phyloP scores from a whole-genome alignment of 345 rosid species.

The Crucihimalaya himalaica region DNA sequence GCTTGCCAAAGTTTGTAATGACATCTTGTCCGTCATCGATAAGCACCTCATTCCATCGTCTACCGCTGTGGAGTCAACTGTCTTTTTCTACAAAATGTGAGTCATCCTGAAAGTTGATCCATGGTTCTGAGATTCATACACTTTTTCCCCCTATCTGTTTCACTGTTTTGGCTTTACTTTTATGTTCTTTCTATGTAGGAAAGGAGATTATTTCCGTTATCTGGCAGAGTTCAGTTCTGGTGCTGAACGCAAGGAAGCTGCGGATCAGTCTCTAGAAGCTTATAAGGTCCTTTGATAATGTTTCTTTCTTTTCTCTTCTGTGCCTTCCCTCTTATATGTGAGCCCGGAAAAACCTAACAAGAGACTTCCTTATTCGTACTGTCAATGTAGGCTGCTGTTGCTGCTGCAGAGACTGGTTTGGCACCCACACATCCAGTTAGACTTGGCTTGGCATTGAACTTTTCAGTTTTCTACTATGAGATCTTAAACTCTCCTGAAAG shows the following conservation, averaged over 20 bases:
- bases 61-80: constrained; percentile 48
- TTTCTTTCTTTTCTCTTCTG: neutral
- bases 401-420: constrained; percentile 52
- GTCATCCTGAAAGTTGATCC: constrained; percentile 6
- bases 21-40: constrained; percentile 47
- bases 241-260: constrained; percentile 56
- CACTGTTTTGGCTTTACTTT: neutral
- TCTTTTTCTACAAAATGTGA: constrained; percentile 60
- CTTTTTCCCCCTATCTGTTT: neutral
- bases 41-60: constrained; percentile 56
- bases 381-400: constrained; percentile 46
- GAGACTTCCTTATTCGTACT: neutral
- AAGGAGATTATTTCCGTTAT: constrained; percentile 61
- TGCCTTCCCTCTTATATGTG: neutral
- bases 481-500: constrained; percentile 57
- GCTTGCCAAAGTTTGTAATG: constrained; percentile 50
- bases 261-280: constrained; percentile 57
- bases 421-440: constrained; percentile 63
- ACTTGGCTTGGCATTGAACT: constrained; percentile 57
- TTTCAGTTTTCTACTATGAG: constrained; percentile 63
- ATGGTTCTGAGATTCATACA: neutral
- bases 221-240: constrained; percentile 56
- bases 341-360: neutral
- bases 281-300: constrained; percentile 39
- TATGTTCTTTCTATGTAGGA: constrained; percentile 40